Evolutionary conservation across 768 basidiomycete genomes (phyloP), one percentile per base, ranked within the genome.

Genomic region (Suillus weaverae): DNA sequence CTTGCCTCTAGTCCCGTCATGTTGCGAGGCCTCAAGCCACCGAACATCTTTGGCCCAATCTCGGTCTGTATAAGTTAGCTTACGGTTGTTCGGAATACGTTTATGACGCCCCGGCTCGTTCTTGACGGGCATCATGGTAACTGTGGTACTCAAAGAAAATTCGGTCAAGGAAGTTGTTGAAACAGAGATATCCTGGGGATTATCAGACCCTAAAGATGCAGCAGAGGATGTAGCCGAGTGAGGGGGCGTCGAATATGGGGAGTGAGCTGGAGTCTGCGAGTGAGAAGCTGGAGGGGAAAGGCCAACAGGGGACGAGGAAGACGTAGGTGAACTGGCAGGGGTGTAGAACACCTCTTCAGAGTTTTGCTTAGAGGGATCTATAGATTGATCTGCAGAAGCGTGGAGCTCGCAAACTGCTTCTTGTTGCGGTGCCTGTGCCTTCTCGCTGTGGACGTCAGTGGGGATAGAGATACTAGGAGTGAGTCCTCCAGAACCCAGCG

Each of bases 11-110:
- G 64, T 39, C 39, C 53, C 33, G 41, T 62, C 61, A 41, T 68
- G 36, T 30, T 75, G 72, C 44, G 84, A 72, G 60, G 78, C 72
- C 36, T 77, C 83, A 36, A 91, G 84, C 86, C 86, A 89, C 39
- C 86, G 82, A 20, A 89, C 84, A 59, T 91, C 89, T 66, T 82
- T 84, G 14, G 86, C 83, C 90, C 88, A 91, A 68, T 89, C 85
- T 61, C 86, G 81, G 69, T 86, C 83, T 4, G 82, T 83, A 71
- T 81, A 81, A 20, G 78, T 77, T 61, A 73, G 67, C 43, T 77
- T 74, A 63, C 73, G 68, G 54, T 66, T 60, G 55, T 74, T 26
- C 60, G 64, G 43, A 66, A 70, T 30, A 36, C 57, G 64, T 62
- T 59, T 70, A 61, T 66, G 67, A 38, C 63, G 64, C 56, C 68